A percentile compares a stretch with the other conserved stretches of the same genome.
Evolutionary conservation across 2,329 filamentous ascomycete species (phyloP).

Genomic region (Ophiostoma perfectum): DNA sequence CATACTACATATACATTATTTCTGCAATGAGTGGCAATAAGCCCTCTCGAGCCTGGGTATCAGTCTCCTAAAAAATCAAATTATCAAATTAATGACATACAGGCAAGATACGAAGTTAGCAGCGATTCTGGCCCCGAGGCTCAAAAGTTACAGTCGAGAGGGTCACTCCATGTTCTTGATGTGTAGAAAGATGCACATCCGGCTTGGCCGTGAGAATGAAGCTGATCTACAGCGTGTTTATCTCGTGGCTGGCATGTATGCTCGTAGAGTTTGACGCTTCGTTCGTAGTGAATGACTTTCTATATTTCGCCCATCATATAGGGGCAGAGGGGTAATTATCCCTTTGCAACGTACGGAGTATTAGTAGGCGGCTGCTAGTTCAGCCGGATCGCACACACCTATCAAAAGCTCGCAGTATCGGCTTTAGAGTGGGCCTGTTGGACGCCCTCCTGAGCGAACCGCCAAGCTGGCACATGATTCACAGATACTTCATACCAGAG

Average conservation of each 20-base stretch:
- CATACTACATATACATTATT: neutral
- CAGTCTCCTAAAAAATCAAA: neutral
- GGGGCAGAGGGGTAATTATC: neutral
- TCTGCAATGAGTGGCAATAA: neutral
- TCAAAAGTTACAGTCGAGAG: too few species aligned
- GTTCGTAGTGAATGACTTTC: neutral
- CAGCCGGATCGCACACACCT: too few species aligned
- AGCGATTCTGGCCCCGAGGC: too few species aligned
- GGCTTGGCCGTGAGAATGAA: too few species aligned
- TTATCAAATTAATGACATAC: neutral
- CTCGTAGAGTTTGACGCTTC: neutral
- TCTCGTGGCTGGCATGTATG: neutral
- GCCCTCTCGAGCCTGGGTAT: neutral
- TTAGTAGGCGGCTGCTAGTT: neutral
- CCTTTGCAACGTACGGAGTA: neutral
- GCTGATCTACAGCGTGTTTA: neutral
- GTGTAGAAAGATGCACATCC: too few species aligned
- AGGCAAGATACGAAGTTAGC: too few species aligned
- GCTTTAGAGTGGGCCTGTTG: neutral
- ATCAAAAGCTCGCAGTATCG: neutral
- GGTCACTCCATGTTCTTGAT: too few species aligned
- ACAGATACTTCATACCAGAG: neutral
- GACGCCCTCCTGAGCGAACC: neutral
- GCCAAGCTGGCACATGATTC: slow-evolving; percentile 10
- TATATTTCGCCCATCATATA: neutral